These are phyloP conservation scores for Aspergillus clavatus DNA, from an alignment of 2,329 filamentous ascomycete genomes.

Conservation along the genomic window DNA sequence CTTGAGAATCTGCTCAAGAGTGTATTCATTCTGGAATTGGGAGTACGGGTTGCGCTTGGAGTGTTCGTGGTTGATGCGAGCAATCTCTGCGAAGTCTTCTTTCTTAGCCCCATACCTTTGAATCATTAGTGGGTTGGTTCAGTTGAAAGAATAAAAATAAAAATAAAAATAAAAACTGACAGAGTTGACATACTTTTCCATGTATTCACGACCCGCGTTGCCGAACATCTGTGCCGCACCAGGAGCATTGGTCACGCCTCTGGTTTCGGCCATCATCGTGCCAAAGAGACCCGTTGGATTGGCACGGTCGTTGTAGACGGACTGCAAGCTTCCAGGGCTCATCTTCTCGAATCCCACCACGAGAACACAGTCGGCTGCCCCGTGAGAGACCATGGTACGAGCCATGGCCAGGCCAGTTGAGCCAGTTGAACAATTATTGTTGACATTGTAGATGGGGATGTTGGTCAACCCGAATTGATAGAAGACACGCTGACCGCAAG, in stretches of 20 bases:
- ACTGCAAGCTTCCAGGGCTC: constrained; percentile 82
- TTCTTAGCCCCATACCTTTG: constrained; percentile 70
- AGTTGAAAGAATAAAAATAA: neutral
- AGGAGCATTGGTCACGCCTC: constrained; percentile 75
- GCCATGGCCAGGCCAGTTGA: constrained; percentile 84
- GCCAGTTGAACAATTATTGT: constrained; percentile 98
- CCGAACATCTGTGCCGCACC: constrained; percentile 91
- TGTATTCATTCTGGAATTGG: constrained; percentile 94
- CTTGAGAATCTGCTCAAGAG: constrained; percentile 72
- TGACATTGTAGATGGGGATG: constrained; percentile 96
- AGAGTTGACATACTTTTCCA: constrained; percentile 68
- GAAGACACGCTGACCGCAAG: constrained; percentile 92
- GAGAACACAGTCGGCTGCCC: constrained; percentile 79
- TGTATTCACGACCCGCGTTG: constrained; percentile 89
- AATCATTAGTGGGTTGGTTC: neutral
- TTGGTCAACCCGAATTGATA: constrained; percentile 98
- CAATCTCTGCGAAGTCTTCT: constrained; percentile 93
- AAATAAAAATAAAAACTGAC: too few relatives aligned
- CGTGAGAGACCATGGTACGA: constrained; percentile 70
- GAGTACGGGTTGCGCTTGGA: constrained; percentile 91
- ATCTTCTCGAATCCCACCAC: constrained; percentile 98
- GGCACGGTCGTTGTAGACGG: constrained; percentile 76
- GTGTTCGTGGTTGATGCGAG: constrained; percentile 86
- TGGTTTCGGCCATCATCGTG: constrained; percentile 76
- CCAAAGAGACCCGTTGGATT: constrained; percentile 70